Evolutionary conservation across 306 rosid genomes (phyloP).

Genomic region (Alnus glutinosa): DNA sequence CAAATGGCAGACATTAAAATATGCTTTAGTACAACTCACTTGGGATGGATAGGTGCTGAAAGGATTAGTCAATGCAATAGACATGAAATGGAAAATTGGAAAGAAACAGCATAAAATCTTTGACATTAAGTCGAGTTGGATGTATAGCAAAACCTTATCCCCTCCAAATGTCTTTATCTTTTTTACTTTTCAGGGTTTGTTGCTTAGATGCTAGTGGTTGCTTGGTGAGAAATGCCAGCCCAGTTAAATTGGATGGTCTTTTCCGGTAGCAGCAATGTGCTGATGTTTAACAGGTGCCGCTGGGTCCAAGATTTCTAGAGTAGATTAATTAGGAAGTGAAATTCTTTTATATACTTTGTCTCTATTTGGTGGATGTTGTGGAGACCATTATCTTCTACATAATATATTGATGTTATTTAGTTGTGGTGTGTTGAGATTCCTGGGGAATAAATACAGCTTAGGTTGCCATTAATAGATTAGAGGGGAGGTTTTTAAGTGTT

Average conservation of each 20-base stretch:
- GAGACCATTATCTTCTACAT: neutral
- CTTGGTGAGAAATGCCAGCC: neutral
- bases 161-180: neutral
- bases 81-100: neutral
- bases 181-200: neutral
- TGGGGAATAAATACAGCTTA: neutral
- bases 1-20: neutral
- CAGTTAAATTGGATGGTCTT: neutral
- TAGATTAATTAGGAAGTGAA: neutral
- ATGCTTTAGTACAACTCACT: neutral
- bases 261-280: neutral
- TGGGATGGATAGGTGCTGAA: slow-evolving; percentile 5
- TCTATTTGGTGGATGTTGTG: neutral
- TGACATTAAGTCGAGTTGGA: neutral
- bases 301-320: neutral
- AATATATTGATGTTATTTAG: too few relatives aligned
- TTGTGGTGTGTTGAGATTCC: too few relatives aligned
- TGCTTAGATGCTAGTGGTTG: neutral
- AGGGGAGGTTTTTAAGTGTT: neutral
- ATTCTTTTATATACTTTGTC: neutral
- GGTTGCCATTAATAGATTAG: neutral
- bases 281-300: neutral
- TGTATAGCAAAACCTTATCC: neutral
- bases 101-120: neutral
- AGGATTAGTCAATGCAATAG: neutral